These are phyloP conservation scores for Clavulina sp. DNA, from an alignment of 768 basidiomycete species.

Conservation along the genomic window DNA sequence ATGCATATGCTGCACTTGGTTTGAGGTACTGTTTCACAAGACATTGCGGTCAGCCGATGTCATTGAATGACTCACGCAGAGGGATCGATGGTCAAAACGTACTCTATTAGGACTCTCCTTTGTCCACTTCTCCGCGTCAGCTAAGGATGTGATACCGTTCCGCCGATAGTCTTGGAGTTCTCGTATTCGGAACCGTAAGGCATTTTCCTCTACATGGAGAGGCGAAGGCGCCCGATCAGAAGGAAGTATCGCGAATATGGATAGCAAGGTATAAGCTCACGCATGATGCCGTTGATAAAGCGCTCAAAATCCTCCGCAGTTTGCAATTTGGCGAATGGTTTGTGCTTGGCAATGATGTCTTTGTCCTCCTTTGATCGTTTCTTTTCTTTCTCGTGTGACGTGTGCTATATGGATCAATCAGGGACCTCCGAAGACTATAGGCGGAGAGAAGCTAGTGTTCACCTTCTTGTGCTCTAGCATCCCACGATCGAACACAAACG, in stretches of 20 bases:
- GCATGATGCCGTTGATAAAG: slow-evolving; percentile 76
- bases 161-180: slow-evolving; percentile 84
- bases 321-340: slow-evolving; percentile 81
- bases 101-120: slow-evolving; percentile 57
- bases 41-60: no score
- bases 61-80: no score
- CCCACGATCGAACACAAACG: slow-evolving; percentile 80
- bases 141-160: slow-evolving; percentile 62
- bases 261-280: slow-evolving; percentile 29
- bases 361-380: slow-evolving; percentile 82
- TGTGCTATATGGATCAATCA: slow-evolving; percentile 6
- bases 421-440: neutral
- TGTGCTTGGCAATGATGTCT: slow-evolving; percentile 73
- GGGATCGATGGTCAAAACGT: slow-evolving; percentile 15
- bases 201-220: slow-evolving; percentile 51
- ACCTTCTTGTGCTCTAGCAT: slow-evolving; percentile 92
- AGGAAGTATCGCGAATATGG: neutral
- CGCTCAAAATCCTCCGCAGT: slow-evolving; percentile 82
- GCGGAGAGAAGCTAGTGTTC: slow-evolving; percentile 11
- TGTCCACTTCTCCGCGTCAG: slow-evolving; percentile 88
- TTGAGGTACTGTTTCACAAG: no score
- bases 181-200: slow-evolving; percentile 71
- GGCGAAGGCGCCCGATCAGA: neutral
- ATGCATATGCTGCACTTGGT: no score
- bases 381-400: slow-evolving; percentile 48